Base-by-base conservation (phyloP, 495 filamentous ascomycete species). In the Penicillium fimorum region DNA sequence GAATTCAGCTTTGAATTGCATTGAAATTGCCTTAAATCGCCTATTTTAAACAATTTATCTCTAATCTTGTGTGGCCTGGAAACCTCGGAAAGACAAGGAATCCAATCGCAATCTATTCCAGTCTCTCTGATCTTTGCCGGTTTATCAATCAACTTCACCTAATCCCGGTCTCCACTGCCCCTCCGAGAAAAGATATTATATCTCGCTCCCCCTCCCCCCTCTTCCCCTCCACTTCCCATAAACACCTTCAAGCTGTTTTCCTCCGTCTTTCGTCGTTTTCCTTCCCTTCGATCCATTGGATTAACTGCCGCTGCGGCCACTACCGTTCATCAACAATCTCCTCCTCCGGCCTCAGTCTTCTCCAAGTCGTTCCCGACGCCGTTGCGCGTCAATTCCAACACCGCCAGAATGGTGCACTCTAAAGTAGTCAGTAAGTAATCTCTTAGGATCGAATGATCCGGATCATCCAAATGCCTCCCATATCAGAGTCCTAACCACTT, bases 231-330 rank as follows among this genome's bases (percentile, higher is more conserved):
- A 43, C 45, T 53, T 43, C 33, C 24, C 17, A 57, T 12, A 44
- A 55, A 56, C 18, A 62, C 63, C 68, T 61, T 70, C 90, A 96
- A 88, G 74, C 83, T 95, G 91, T 96, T 94, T 84, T 89, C 90
- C 76, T 89, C 82, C 60, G 76, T 82, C 40, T 82, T 90, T 76
- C 81, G 84, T 72, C 85, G 87, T 70, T 73, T 82, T 66, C 70
- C 81, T 68, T 71, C 84, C 72, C 76, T 89, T 71, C 74, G 85
- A 66, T 83, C 84, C 68, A 35, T 87, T 73, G 68, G 77, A 71
- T 68, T 85, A 65, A 73, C 84, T 59, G 70, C 84, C 56, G 81
- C 84, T 54, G 86, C 85, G 51, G 84, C 84, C n/a, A 85, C 84
- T 49, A 77, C 85, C 38, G 74, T 85, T 40, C 79, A 85, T 54